phyloP scores from a whole-genome alignment of 2,329 filamentous ascomycete genomes.

The Fusarium tanahbumbuense region DNA sequence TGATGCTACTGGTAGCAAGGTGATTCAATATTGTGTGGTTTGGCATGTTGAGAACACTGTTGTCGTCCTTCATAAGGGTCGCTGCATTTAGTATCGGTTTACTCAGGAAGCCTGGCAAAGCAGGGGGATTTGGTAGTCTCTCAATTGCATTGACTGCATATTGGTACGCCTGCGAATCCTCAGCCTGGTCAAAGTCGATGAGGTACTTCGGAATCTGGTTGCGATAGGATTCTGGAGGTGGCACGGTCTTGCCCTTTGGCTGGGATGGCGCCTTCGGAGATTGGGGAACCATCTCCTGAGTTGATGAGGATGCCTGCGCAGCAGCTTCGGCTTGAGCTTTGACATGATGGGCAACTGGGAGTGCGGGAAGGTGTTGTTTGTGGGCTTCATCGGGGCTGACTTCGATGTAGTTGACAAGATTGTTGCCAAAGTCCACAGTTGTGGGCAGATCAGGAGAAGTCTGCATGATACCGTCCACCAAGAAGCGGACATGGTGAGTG shows the following conservation, averaged over 20 bases:
- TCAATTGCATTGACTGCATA: slow-evolving; percentile 80
- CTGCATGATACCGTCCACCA: slow-evolving; percentile 93
- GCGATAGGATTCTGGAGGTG: slow-evolving; percentile 72
- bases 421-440: slow-evolving; percentile 97
- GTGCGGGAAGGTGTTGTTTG: slow-evolving; percentile 46
- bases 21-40: slow-evolving; percentile 98
- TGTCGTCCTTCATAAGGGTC: slow-evolving; percentile 96
- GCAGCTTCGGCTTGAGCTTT: slow-evolving; percentile 24
- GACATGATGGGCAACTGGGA: slow-evolving; percentile 50
- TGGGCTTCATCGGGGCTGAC: slow-evolving; percentile 79
- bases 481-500: slow-evolving; percentile 95
- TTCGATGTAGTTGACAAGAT: slow-evolving; percentile 98
- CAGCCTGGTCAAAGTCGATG: slow-evolving; percentile 84
- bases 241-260: slow-evolving; percentile 67
- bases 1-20: slow-evolving; percentile 96
- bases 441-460: slow-evolving; percentile 89
- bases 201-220: slow-evolving; percentile 85
- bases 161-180: slow-evolving; percentile 80
- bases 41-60: slow-evolving; percentile 94
- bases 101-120: slow-evolving; percentile 87
- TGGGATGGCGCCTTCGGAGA: slow-evolving; percentile 39
- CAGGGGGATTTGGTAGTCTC: slow-evolving; percentile 84
- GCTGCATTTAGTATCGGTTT: slow-evolving; percentile 95
- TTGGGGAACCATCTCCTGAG: slow-evolving; percentile 16
- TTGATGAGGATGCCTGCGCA: slow-evolving; percentile 9